These are phyloP conservation scores for Wickerhamomyces sp. DNA, from an alignment of 1,139 yeast genomes.

Conservation along the genomic window DNA sequence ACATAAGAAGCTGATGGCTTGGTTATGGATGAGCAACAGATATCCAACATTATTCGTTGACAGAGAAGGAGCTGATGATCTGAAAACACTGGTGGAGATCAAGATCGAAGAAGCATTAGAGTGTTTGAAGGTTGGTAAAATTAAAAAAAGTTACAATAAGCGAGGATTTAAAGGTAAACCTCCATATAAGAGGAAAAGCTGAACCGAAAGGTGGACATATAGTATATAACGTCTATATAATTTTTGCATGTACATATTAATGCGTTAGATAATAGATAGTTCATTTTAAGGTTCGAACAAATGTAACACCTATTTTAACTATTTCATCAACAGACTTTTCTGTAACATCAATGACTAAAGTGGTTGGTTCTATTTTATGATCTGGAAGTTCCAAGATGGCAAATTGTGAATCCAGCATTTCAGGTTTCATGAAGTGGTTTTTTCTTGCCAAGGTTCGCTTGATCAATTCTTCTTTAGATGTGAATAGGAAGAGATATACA, in stretches of 20 bases:
- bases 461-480: constrained; percentile 55
- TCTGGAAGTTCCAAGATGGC: constrained; percentile 69
- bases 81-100: constrained; percentile 62
- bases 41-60: constrained; percentile 82
- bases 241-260: constrained; percentile 1
- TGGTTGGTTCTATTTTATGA: constrained; percentile 30
- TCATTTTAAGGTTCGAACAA: too few species aligned
- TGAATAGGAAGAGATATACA: constrained; percentile 62
- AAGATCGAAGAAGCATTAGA: constrained; percentile 59
- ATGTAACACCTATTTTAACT: constrained; percentile 31
- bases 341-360: constrained; percentile 27
- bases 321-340: constrained; percentile 39
- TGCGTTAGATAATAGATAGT: too few species aligned
- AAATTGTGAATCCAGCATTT: constrained; percentile 78
- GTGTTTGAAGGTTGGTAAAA: constrained; percentile 5
- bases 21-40: constrained; percentile 83
- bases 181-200: not conserved
- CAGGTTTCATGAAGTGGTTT: constrained; percentile 82
- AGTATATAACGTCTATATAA: too few species aligned
- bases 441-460: constrained; percentile 56
- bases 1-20: constrained; percentile 66
- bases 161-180: not conserved
- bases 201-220: too few species aligned
- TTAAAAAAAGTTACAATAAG: not conserved
- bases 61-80: constrained; percentile 64